Evolutionary conservation across 2,329 filamentous ascomycete genomes (phyloP).

Genomic region (Talaromyces sp.): DNA sequence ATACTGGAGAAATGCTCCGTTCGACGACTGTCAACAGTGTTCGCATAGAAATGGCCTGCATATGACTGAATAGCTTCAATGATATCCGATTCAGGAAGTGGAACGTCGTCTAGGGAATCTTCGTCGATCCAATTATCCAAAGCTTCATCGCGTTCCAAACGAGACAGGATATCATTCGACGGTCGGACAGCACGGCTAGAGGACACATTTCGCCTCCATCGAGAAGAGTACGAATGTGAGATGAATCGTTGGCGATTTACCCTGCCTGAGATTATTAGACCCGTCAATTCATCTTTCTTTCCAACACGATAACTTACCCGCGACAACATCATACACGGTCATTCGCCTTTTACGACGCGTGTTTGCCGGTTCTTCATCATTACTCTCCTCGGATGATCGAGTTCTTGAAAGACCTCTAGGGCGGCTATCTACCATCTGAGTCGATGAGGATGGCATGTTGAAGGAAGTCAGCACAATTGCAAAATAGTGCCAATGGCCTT

Average conservation of each 20-base stretch:
- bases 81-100: slow-evolving; percentile 53
- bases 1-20: slow-evolving; percentile 47
- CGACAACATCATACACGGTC: slow-evolving; percentile 56
- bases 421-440: slow-evolving; percentile 19
- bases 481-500: neutral
- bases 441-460: slow-evolving; percentile 2
- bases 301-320: slow-evolving; percentile 36
- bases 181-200: slow-evolving; percentile 38
- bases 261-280: slow-evolving; percentile 37
- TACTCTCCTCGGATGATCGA: neutral
- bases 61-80: slow-evolving; percentile 55
- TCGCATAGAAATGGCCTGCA: slow-evolving; percentile 51
- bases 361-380: neutral
- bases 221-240: slow-evolving; percentile 18
- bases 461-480: neutral
- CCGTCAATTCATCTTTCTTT: neutral
- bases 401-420: slow-evolving; percentile 11
- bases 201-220: slow-evolving; percentile 31
- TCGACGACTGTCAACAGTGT: slow-evolving; percentile 29
- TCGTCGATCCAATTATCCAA: slow-evolving; percentile 48
- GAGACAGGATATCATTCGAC: slow-evolving; percentile 57
- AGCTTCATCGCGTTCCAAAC: slow-evolving; percentile 51
- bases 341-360: slow-evolving; percentile 31
- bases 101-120: slow-evolving; percentile 31
- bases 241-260: neutral